These are phyloP conservation scores for Yamadazyma siamensis DNA, from an alignment of 1,139 yeast species.

Conservation along the genomic window DNA sequence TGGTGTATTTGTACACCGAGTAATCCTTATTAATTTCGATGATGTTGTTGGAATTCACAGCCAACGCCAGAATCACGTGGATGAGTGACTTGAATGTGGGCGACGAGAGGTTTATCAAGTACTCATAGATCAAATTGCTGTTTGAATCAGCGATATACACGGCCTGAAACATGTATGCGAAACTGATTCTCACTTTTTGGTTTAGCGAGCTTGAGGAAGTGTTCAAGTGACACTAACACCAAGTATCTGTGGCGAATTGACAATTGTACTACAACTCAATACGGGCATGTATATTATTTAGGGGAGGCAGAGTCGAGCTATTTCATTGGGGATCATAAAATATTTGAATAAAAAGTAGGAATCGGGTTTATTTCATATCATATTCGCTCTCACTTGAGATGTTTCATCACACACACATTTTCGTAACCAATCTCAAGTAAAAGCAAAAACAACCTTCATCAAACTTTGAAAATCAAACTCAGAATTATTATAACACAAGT, in stretches of 20 bases:
- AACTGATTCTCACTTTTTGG: too few species aligned
- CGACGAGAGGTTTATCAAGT: conserved; percentile 46
- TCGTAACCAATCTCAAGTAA: background rate
- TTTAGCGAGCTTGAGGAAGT: too few species aligned
- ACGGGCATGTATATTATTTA: conserved; percentile 8
- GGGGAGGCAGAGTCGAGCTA: conserved; percentile 11
- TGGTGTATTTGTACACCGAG: conserved; percentile 22
- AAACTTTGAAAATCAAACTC: too few species aligned
- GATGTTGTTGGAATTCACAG: conserved; percentile 12
- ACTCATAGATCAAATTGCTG: conserved; percentile 54
- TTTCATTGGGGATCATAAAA: conserved; percentile 9
- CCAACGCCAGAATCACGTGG: conserved; percentile 20
- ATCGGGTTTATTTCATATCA: conserved; percentile 2
- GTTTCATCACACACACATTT: conserved; percentile 3
- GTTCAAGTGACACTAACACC: too few species aligned
- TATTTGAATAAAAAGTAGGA: conserved; percentile 1
- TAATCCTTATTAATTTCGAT: conserved; percentile 29
- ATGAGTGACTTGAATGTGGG: conserved; percentile 48
- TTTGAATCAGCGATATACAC: conserved; percentile 61
- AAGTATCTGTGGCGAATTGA: too few species aligned
- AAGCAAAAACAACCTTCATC: too few species aligned
- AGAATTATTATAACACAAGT: too few species aligned
- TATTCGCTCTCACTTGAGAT: background rate
- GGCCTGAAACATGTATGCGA: conserved; percentile 45
- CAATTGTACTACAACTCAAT: background rate